Evolutionary conservation across 1,139 yeast species (phyloP).

Genomic region (Geotrichum phurueaensis): DNA sequence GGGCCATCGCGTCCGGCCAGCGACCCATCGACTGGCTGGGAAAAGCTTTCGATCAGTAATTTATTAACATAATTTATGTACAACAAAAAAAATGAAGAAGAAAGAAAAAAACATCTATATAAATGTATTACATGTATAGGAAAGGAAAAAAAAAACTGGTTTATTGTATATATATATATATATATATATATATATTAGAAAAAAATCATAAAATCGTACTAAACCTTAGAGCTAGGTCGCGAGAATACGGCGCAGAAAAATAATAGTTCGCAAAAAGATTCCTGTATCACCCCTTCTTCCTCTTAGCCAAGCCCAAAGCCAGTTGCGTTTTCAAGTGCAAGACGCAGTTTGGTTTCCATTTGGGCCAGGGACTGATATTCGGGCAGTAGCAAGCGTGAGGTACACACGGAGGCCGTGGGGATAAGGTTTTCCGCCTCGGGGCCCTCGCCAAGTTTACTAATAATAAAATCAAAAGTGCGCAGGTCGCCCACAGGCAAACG

Average conservation of each 20-base stretch:
- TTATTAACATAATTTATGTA: neutral
- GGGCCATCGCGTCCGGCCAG: neutral
- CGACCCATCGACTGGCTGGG: neutral
- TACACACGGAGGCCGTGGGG: conserved; percentile 31
- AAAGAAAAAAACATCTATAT: neutral
- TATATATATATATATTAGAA: neutral
- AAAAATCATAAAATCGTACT: neutral
- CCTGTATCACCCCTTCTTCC: neutral
- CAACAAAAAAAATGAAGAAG: neutral
- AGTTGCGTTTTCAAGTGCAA: conserved; percentile 27
- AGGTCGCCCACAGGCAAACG: conserved; percentile 28
- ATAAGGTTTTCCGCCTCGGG: conserved; percentile 15
- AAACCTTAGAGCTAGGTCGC: neutral
- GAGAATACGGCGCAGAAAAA: neutral
- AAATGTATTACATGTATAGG: no score
- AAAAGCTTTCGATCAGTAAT: neutral
- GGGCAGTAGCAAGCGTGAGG: conserved; percentile 27
- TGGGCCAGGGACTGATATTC: conserved; percentile 21
- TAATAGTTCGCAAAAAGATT: neutral
- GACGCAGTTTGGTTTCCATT: conserved; percentile 22
- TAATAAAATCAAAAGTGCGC: conserved; percentile 20
- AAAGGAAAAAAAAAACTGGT: neutral
- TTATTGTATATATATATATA: neutral
- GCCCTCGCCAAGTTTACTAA: conserved; percentile 25
- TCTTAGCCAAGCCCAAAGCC: conserved; percentile 30